phyloP scores from a whole-genome alignment of 1,284 basidiomycete species.

The Xerocomus minutiporus region DNA sequence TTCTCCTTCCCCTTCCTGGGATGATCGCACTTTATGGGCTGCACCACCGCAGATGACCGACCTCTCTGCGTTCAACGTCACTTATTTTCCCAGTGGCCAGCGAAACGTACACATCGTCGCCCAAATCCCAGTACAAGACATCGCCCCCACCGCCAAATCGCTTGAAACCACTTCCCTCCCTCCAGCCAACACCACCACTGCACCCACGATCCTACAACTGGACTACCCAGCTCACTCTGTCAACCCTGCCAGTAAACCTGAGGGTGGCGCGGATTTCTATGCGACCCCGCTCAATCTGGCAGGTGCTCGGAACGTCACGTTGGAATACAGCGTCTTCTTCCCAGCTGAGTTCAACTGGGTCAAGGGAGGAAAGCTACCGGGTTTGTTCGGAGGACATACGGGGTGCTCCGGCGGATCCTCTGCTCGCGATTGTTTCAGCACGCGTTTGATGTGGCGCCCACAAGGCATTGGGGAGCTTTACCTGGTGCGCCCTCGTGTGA shows the following conservation, averaged over 20 bases:
- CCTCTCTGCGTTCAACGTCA: slow-evolving; percentile 56
- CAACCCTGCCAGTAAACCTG: slow-evolving; percentile 54
- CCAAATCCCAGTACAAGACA: slow-evolving; percentile 40
- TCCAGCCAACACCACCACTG: slow-evolving; percentile 24
- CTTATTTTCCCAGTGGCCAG: slow-evolving; percentile 50
- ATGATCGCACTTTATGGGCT: slow-evolving; percentile 42
- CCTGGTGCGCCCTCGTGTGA: slow-evolving; percentile 44
- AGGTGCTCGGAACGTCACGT: slow-evolving; percentile 47
- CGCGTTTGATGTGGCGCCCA: slow-evolving; percentile 69
- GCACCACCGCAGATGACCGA: slow-evolving; percentile 52
- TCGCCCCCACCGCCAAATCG: slow-evolving; percentile 16
- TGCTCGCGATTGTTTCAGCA: slow-evolving; percentile 66
- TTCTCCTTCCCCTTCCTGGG: slow-evolving; percentile 10
- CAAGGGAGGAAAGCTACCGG: slow-evolving; percentile 66
- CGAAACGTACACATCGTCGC: slow-evolving; percentile 56
- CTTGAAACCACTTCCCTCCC: slow-evolving; percentile 2
- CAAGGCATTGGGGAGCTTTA: slow-evolving; percentile 66
- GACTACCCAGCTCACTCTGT: slow-evolving; percentile 61
- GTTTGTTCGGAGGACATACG: slow-evolving; percentile 63
- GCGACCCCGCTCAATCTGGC: slow-evolving; percentile 51
- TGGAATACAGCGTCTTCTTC: slow-evolving; percentile 65
- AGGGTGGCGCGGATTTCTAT: slow-evolving; percentile 70
- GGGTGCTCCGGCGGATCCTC: slow-evolving; percentile 65
- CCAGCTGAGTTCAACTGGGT: slow-evolving; percentile 64
- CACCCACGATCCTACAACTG: slow-evolving; percentile 46